Conservation (phyloP, 108 stramenopile genomes). For the Tribonema minus region DNA sequence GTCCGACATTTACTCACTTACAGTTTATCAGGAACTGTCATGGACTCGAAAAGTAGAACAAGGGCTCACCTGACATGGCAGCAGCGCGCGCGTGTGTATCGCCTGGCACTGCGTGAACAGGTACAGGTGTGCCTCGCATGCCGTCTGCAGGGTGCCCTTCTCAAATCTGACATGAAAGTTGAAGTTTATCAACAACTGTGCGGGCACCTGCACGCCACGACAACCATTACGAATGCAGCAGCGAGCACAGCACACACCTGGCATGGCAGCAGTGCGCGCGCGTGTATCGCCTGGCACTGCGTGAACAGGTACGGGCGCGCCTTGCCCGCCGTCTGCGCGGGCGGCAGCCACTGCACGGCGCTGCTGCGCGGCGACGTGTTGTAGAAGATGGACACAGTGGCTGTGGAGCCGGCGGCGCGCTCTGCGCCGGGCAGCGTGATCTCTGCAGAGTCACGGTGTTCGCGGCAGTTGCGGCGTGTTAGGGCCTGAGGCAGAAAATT, state of each 20-base stretch:
- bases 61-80: slow-evolving; percentile 81
- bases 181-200: too few relatives aligned
- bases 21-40: too few relatives aligned
- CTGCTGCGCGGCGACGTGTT: slow-evolving; percentile 64
- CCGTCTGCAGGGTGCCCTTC: slow-evolving; percentile 86
- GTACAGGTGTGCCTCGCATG: slow-evolving; percentile 81
- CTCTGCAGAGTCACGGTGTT: too few relatives aligned
- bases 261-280: slow-evolving; percentile 86
- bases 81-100: slow-evolving; percentile 85
- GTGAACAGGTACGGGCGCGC: slow-evolving; percentile 89
- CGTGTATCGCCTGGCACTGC: slow-evolving; percentile 93
- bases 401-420: slow-evolving; percentile 33
- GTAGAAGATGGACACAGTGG: slow-evolving; percentile 68
- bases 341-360: slow-evolving; percentile 88
- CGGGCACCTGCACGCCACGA: too few relatives aligned
- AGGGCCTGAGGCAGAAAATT: too few relatives aligned
- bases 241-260: too few relatives aligned
- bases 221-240: too few relatives aligned
- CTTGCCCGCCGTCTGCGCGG: slow-evolving; percentile 85
- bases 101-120: slow-evolving; percentile 93
- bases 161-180: too few relatives aligned
- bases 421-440: slow-evolving; percentile 55
- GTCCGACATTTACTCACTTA: too few relatives aligned
- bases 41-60: too few relatives aligned
- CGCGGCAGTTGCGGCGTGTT: too few relatives aligned